Evolutionary conservation across 2,329 filamentous ascomycete species (phyloP).

Genomic region (Pseudocercospora cruenta): DNA sequence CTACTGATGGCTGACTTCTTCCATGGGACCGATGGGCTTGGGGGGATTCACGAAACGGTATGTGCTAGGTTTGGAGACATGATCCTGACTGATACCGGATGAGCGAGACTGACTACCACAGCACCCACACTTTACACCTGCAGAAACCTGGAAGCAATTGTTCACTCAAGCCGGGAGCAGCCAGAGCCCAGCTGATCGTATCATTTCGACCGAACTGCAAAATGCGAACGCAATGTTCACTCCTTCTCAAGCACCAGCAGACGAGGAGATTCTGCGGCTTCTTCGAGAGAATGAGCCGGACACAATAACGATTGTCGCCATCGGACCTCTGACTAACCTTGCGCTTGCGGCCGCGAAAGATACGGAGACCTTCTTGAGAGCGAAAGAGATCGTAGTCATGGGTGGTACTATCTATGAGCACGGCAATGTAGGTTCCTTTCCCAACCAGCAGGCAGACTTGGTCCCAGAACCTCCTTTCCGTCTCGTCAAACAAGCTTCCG

Average conservation of each 20-base stretch:
- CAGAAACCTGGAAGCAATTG: slow-evolving; percentile 53
- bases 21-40: slow-evolving; percentile 58
- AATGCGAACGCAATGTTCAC: slow-evolving; percentile 63
- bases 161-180: slow-evolving; percentile 43
- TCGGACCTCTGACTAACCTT: slow-evolving; percentile 92
- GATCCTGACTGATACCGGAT: too few species aligned
- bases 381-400: slow-evolving; percentile 94
- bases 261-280: slow-evolving; percentile 87
- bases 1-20: slow-evolving; percentile 74
- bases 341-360: slow-evolving; percentile 87
- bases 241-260: slow-evolving; percentile 72
- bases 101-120: slow-evolving; percentile 26
- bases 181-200: slow-evolving; percentile 36
- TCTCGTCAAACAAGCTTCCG: slow-evolving; percentile 45
- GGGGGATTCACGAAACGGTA: slow-evolving; percentile 53
- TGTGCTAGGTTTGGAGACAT: not conserved
- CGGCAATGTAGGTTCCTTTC: slow-evolving; percentile 65
- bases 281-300: slow-evolving; percentile 81
- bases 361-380: slow-evolving; percentile 82
- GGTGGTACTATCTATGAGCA: slow-evolving; percentile 78
- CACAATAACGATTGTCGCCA: slow-evolving; percentile 84
- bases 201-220: slow-evolving; percentile 43
- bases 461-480: slow-evolving; percentile 40
- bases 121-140: slow-evolving; percentile 53
- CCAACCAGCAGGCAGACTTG: slow-evolving; percentile 9